These are phyloP conservation scores for Metarhizium rileyi DNA, from an alignment of 2,329 filamentous ascomycete genomes.

Conservation along the genomic window DNA sequence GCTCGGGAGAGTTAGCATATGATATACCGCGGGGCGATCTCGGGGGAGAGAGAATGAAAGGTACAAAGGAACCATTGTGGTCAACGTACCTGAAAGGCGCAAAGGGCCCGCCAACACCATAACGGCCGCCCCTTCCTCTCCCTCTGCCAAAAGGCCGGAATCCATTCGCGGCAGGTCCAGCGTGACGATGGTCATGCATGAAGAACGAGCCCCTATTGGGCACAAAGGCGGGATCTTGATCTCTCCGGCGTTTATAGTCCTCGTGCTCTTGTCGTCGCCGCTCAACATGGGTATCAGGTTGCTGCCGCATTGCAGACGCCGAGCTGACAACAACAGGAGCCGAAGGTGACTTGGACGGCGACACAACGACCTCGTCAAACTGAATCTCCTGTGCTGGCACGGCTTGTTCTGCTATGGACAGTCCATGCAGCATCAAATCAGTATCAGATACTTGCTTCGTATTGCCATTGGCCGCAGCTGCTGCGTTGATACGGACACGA, in stretches of 20 bases:
- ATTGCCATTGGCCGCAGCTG: constrained; percentile 25
- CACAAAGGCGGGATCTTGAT: constrained; percentile 86
- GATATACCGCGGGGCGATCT: constrained; percentile 7
- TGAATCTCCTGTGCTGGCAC: constrained; percentile 34
- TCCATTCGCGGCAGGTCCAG: constrained; percentile 66
- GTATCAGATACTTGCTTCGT: constrained; percentile 38
- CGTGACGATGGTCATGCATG: constrained; percentile 85
- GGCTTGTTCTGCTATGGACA: constrained; percentile 34
- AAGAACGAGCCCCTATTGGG: constrained; percentile 93
- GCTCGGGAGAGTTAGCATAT: constrained; percentile 17
- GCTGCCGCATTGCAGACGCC: constrained; percentile 32
- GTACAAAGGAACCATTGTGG: not conserved
- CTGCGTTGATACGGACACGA: constrained; percentile 24
- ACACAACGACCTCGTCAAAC: constrained; percentile 34
- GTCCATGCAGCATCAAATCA: constrained; percentile 48
- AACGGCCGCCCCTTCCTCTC: constrained; percentile 51
- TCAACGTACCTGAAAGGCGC: constrained; percentile 53
- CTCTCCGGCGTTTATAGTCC: constrained; percentile 78
- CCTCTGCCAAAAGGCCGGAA: constrained; percentile 64
- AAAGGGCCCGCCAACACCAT: constrained; percentile 48
- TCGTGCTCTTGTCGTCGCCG: constrained; percentile 77
- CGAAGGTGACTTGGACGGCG: constrained; percentile 29
- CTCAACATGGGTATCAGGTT: constrained; percentile 53
- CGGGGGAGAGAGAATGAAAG: not conserved
- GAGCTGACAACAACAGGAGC: constrained; percentile 48